Percentiles rank a stretch among this genome's conserved stretches.
Evolutionary conservation across 108 stramenopile genomes (phyloP).

Genomic region (Aurantiochytrium sp.): DNA sequence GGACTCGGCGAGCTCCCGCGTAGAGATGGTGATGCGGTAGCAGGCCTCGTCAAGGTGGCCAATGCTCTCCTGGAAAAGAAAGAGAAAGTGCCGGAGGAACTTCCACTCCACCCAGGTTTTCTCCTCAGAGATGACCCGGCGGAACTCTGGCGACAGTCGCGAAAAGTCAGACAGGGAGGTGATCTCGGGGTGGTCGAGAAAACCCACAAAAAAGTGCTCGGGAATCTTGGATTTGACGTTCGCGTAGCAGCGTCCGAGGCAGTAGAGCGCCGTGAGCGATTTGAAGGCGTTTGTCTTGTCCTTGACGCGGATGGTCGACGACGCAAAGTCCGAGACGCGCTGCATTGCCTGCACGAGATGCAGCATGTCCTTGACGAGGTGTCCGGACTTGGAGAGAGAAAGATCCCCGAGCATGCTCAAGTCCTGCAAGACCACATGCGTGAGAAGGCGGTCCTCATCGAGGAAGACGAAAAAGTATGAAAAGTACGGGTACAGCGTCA

Average conservation of each 20-base stretch:
- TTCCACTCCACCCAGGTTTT: constrained; percentile 22
- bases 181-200: neutral
- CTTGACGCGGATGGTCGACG: neutral
- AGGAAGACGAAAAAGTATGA: constrained; percentile 25
- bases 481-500: constrained; percentile 24
- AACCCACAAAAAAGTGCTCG: neutral
- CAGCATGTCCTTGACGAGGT: neutral
- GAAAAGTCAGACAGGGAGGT: neutral
- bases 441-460: neutral
- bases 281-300: neutral
- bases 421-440: neutral
- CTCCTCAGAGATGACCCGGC: neutral
- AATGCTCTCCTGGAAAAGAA: neutral
- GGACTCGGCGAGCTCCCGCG: neutral
- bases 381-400: neutral
- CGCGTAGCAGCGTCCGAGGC: neutral
- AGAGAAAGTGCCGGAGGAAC: neutral
- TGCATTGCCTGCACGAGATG: neutral
- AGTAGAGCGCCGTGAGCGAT: neutral
- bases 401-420: neutral
- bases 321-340: constrained; percentile 14
- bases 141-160: neutral
- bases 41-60: neutral
- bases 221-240: neutral
- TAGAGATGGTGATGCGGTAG: neutral